Base-by-base conservation (phyloP, 345 rosid genomes). In the Garcia nutans region DNA sequence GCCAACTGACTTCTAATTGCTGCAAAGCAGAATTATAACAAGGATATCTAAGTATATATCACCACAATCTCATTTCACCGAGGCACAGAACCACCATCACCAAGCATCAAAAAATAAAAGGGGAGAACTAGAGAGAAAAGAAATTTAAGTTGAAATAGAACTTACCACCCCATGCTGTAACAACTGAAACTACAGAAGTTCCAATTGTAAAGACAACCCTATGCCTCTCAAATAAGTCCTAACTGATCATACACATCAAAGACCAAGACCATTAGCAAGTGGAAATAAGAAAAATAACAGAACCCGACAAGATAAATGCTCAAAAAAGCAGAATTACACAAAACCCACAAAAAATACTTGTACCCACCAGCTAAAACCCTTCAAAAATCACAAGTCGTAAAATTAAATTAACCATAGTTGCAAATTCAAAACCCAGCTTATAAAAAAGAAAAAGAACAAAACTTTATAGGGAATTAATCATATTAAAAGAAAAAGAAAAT, bases 221-320 rank as follows among this genome's bases (percentile, higher is more conserved):
- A 72, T 96, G 92, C 83, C 89, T 90, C 85, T 96, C 99, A 77
- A 96, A 91, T 68, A 84, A 85, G 52, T 91, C 99, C 99, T 96
- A 59, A 17, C 59, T 76, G 65, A 73, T 37, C 20, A 8, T 31
- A 67, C 10, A 44, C 52, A 77, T 33, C 52, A 78, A 47, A 62
- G n/a, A 22, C 7, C 45, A 23, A 11, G 7, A 31, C 62, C 23
- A 41, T 42, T 17, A 45, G 42, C 37, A 56, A 59, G 5, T 20
- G 28, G 20, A 65, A 33, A 41, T 54, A 17, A 45, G 26, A 47
- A 52, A 45, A 12, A 1, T 9, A 12, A 23, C 28, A 24, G 19
- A 24, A 45, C 22, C 55, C 12, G 5, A 8, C 1, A 54, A 75
- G 45, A 44, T 16, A 28, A 15, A 55, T 52, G 17, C 20, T 19